phyloP scores from a whole-genome alignment of 176 grass and related monocot species.

The Lolium perenne region DNA sequence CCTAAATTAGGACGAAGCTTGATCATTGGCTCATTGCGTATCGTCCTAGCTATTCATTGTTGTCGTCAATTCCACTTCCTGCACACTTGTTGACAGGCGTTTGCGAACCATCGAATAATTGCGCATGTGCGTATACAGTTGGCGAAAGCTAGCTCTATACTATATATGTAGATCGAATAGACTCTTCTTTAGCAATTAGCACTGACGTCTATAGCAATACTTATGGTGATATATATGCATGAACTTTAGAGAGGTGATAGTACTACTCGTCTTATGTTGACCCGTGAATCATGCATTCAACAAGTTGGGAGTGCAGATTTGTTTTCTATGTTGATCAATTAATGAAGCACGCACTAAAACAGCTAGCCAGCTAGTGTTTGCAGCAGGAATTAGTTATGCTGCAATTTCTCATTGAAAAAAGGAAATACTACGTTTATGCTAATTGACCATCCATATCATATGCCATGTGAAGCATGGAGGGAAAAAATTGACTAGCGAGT shows the following conservation, averaged over 20 bases:
- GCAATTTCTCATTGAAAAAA: not conserved
- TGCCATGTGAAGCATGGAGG: not conserved
- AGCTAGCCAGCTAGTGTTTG: not conserved
- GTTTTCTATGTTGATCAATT: not conserved
- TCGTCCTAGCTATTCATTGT: not conserved
- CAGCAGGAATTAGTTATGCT: not conserved
- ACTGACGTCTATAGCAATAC: not conserved
- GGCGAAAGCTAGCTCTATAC: not conserved
- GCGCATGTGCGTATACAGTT: not conserved
- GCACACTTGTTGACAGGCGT: slow-evolving; percentile 10
- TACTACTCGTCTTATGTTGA: not conserved
- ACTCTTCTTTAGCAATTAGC: not conserved
- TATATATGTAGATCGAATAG: not conserved
- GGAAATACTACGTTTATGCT: not conserved
- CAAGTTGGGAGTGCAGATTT: not conserved
- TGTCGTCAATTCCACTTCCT: not conserved
- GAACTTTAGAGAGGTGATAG: not conserved
- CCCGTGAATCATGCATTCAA: not conserved
- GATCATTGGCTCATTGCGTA: not conserved
- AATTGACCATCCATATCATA: not conserved
- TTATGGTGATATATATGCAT: not conserved
- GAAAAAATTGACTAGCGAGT: no score
- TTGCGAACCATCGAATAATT: slow-evolving; percentile 7
- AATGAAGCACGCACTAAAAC: slow-evolving; percentile 16
- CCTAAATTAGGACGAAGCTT: slow-evolving; percentile 7